Percentiles rank a stretch among this genome's conserved stretches.
Conservation (phyloP, 768 basidiomycete species). For the Lactarius evosmus region DNA sequence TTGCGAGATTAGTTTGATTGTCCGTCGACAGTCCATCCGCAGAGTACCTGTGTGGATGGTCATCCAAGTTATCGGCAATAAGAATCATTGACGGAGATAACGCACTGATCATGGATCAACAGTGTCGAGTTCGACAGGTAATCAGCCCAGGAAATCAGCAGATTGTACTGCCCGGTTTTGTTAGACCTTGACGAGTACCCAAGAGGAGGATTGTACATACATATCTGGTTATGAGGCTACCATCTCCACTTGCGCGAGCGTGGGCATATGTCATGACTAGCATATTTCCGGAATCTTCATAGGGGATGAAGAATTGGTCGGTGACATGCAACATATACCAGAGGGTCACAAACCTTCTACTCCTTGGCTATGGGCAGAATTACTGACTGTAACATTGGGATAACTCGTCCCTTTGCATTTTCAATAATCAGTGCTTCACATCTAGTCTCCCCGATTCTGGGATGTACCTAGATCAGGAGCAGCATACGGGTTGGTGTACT, state of each 20-base stretch:
- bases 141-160: slow-evolving; percentile 35
- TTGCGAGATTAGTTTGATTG: slow-evolving; percentile 67
- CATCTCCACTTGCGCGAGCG: slow-evolving; percentile 31
- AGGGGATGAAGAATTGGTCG: background rate
- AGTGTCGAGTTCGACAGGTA: slow-evolving; percentile 39
- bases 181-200: background rate
- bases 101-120: slow-evolving; percentile 50
- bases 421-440: background rate
- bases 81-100: slow-evolving; percentile 47
- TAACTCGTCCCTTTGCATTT: background rate
- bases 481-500: slow-evolving; percentile 25
- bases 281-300: slow-evolving; percentile 36
- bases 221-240: slow-evolving; percentile 28
- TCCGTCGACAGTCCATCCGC: slow-evolving; percentile 29
- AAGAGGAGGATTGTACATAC: slow-evolving; percentile 7
- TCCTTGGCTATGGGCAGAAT: background rate
- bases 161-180: slow-evolving; percentile 26
- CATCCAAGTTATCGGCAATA: slow-evolving; percentile 1
- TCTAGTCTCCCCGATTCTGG: no score
- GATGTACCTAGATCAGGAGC: slow-evolving; percentile 28
- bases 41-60: slow-evolving; percentile 9
- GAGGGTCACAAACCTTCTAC: slow-evolving; percentile 15
- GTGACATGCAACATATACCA: background rate
- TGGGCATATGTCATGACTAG: slow-evolving; percentile 36
- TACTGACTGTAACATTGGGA: slow-evolving; percentile 4